Evolutionary conservation across 768 basidiomycete species (phyloP), one percentile per base, ranked within the genome.

Genomic region (Pleurotus cornucopiae): DNA sequence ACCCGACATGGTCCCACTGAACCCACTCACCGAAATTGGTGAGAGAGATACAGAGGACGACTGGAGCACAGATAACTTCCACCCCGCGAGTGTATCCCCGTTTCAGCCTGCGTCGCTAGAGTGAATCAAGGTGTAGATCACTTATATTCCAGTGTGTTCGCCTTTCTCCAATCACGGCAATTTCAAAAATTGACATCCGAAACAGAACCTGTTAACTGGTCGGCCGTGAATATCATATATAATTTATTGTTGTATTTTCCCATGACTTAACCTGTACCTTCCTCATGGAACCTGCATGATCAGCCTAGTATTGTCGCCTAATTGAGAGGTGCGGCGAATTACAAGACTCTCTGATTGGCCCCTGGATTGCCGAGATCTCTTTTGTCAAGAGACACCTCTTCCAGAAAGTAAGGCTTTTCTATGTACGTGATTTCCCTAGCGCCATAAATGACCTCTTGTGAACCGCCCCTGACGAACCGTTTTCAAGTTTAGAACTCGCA

Each of bases 11-110:
- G 9, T 30, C 43, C 21, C 46, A 16, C 54, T 18, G 6, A 30
- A 25, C 13, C 16, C 49, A 37, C 30, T 34, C 30, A 34, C 9
- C 30, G 9, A 7, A 34, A 51, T 49, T 58, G 20, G 48, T 13
- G 60, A 37, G 57, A 60, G 57, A 53, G 56, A 13, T 38, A 54
- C 38, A 54, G 78, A 79, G 60, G 71, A 75, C 40, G 78, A 78
- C 62, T 77, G 76, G 76, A 78, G 76, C 61, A 54, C 62, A 20
- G 59, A 64, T 7, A 58, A 23, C 26, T 57, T 64, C 55, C n/a
- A 43, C 20, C 21, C 51, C 14, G n/a, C 51, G 39, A 30, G 39
- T 41, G 55, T 62, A 40, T 18, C 57, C 21, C 46, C 61, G 18
- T 62, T 63, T 41, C 66, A 59, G n/a, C 57, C 39, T n/a, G 20